A percentile compares a stretch with the other conserved stretches of the same genome.
Conservation (phyloP, 352 stramenopile species). For the Peronospora farinosa region DNA sequence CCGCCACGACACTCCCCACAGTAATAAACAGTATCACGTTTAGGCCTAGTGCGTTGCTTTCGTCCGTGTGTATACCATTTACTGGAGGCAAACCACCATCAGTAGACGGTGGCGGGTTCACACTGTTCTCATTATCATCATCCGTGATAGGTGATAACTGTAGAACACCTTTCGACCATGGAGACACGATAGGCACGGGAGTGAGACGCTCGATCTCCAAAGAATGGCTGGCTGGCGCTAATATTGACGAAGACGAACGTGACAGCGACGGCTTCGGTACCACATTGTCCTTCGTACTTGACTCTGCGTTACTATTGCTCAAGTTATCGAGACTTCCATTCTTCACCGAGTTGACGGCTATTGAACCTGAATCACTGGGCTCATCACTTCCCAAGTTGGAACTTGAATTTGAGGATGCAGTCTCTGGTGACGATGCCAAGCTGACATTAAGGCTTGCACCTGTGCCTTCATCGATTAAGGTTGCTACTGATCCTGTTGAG, state of each 20-base stretch:
- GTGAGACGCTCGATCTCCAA: conserved; percentile 8
- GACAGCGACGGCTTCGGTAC: conserved; percentile 5
- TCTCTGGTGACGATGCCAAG: conserved; percentile 8
- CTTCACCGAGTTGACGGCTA: conserved; percentile 6
- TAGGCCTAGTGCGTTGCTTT: conserved; percentile 10
- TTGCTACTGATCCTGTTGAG: neutral
- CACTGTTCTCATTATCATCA: conserved; percentile 17
- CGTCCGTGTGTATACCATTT: conserved; percentile 11
- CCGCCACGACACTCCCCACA: conserved; percentile 20
- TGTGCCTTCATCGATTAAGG: neutral
- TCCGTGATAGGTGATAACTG: conserved; percentile 28
- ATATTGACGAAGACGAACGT: conserved; percentile 9
- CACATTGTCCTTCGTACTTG: conserved; percentile 7
- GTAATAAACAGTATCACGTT: conserved; percentile 32
- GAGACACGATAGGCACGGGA: conserved; percentile 7
- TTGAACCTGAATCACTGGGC: conserved; percentile 4
- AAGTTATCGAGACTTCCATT: conserved; percentile 12
- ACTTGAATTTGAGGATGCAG: conserved; percentile 14
- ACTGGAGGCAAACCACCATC: conserved; percentile 14
- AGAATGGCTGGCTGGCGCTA: conserved; percentile 9
- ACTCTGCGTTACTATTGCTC: conserved; percentile 1
- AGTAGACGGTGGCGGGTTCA: conserved; percentile 13
- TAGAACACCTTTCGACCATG: conserved; percentile 18
- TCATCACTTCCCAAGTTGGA: conserved; percentile 10
- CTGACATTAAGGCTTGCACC: conserved; percentile 5